Conservation (phyloP, 495 filamentous ascomycete genomes). For the Penicillium atrosanguineum region DNA sequence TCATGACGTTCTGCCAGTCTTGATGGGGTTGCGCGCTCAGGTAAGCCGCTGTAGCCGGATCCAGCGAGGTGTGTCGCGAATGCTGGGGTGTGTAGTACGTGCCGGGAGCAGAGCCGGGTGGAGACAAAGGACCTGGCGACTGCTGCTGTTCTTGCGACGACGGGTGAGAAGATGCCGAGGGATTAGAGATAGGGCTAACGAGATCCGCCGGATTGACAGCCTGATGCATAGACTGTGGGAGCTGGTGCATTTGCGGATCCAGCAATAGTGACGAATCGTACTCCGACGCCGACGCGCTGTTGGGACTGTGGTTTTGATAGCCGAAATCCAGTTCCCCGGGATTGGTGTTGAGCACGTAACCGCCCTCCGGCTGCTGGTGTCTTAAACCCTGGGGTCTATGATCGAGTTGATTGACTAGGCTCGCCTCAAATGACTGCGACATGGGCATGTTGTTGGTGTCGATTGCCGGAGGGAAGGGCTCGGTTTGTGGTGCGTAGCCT, state of each 20-base stretch:
- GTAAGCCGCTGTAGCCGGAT: constrained; percentile 72
- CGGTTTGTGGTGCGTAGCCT: constrained; percentile 23
- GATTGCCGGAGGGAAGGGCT: constrained; percentile 26
- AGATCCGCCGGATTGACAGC: constrained; percentile 62
- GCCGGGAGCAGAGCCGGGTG: constrained; percentile 51
- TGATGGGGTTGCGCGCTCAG: constrained; percentile 55
- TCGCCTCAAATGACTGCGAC: constrained; percentile 41
- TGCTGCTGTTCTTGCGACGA: constrained; percentile 58
- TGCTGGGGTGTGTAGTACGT: constrained; percentile 58
- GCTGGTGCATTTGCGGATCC: constrained; percentile 44
- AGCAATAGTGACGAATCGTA: constrained; percentile 43
- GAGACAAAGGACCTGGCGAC: constrained; percentile 51
- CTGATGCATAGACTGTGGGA: constrained; percentile 41
- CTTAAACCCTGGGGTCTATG: constrained; percentile 20
- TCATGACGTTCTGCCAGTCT: constrained; percentile 68
- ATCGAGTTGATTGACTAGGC: constrained; percentile 36
- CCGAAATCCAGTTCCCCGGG: constrained; percentile 39
- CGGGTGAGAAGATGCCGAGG: constrained; percentile 67
- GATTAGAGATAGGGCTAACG: constrained; percentile 69
- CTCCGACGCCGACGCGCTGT: constrained; percentile 29
- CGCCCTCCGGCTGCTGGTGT: constrained; percentile 33
- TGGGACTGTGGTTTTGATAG: constrained; percentile 36
- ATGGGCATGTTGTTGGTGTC: constrained; percentile 32
- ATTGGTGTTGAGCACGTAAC: constrained; percentile 40
- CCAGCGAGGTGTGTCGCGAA: constrained; percentile 78